phyloP scores from a whole-genome alignment of 2,329 filamentous ascomycete species.

The Myriosclerotinia scirpicola region DNA sequence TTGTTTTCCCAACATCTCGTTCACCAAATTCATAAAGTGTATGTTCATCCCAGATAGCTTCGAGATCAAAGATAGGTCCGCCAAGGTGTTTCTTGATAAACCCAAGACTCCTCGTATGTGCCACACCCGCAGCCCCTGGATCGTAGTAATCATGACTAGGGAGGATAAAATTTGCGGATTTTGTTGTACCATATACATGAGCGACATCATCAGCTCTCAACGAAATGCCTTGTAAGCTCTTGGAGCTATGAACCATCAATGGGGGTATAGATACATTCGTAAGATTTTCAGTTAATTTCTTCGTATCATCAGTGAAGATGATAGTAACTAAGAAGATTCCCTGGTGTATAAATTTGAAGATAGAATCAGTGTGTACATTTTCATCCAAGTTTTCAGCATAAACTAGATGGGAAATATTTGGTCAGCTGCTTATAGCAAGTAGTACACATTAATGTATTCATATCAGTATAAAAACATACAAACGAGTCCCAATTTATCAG shows the following conservation, averaged over 20 bases:
- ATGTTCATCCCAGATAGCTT: slow-evolving; percentile 78
- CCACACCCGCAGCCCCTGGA: slow-evolving; percentile 51
- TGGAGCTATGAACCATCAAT: slow-evolving; percentile 18
- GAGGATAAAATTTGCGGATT: slow-evolving; percentile 28
- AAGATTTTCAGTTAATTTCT: not conserved
- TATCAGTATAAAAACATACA: slow-evolving; percentile 14
- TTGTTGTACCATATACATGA: slow-evolving; percentile 22
- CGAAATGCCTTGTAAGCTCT: not conserved
- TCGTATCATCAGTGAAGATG: slow-evolving; percentile 6
- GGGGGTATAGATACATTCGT: not conserved
- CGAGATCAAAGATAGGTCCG: slow-evolving; percentile 72
- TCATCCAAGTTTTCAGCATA: slow-evolving; percentile 14
- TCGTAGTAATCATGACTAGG: slow-evolving; percentile 35
- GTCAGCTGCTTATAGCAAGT: slow-evolving; percentile 4
- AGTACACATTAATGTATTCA: not conserved
- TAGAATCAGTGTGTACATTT: not conserved
- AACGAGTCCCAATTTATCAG: slow-evolving; percentile 16
- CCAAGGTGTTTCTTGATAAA: slow-evolving; percentile 64
- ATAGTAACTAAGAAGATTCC: slow-evolving; percentile 1
- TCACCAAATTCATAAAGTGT: slow-evolving; percentile 69
- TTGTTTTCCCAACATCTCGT: slow-evolving; percentile 68
- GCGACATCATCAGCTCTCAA: slow-evolving; percentile 11
- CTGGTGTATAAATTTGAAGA: not conserved
- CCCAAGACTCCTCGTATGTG: slow-evolving; percentile 63
- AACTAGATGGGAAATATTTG: slow-evolving; percentile 10